Evolutionary conservation across 306 rosid genomes (phyloP), one percentile per base, ranked within the genome.

Genomic region (Malus sieversii): DNA sequence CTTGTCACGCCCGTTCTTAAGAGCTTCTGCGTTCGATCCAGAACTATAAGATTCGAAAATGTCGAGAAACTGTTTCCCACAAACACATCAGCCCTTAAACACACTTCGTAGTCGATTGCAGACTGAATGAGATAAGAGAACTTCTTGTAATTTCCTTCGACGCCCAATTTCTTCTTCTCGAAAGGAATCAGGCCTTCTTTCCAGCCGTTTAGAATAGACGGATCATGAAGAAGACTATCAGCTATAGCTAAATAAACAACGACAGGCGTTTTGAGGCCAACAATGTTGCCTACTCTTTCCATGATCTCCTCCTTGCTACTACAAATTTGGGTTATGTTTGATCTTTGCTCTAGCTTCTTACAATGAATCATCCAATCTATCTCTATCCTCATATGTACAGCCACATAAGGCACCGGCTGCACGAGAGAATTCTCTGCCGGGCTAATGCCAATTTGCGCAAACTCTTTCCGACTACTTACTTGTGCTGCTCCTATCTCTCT

Each of bases 311-410:
- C 86, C 75, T 81, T 91, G 91, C 93, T 85, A 40, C 98, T 87
- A 64, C 98, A 94, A 33, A 94, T 94, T 78, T 88, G 86, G 46
- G 59, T 82, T 23, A 89, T 81, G 79, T 88, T 91, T 75, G 69
- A 72, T 80, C 96, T 85, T 70, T 82, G 90, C 87, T 94, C 94
- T 59, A 87, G 57, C 52, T 94, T 91, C 78, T 88, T 88, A 75
- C 98, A 94, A 59, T 94, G 98, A 66, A 94, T 91, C 97, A 94
- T 90, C 98, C 98, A 94, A 27, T 91, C 98, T 79, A 90, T 87
- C 72, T 94, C 98, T 67, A 94, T 84, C 84, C 98, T 87, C 98
- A 94, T 94, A 73, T 94, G 98, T 22, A 90, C 98, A 12, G 98
- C 93, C 20, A 88, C 83, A 75, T 79, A 94, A 32, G 96, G 93